Base-by-base conservation (phyloP, 208 protist species). In the Angomonas deanei region DNA sequence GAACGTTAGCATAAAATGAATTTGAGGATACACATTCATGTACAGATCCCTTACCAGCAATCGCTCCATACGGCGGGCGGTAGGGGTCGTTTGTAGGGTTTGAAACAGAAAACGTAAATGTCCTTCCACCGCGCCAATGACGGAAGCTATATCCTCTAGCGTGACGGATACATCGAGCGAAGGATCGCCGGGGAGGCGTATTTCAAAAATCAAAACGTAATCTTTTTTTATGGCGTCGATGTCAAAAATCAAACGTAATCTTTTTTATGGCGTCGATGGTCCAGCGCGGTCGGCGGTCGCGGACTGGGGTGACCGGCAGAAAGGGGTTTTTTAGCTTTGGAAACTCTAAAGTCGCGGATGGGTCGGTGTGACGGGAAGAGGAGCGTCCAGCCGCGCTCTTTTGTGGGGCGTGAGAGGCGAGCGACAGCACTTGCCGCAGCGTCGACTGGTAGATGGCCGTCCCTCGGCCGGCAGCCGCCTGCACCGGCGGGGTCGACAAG, bases 11-110 rank as follows among this genome's bases (percentile, higher is more conserved):
- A 81, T 82, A 55, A 83, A 66, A 48, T 83, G 75, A 17, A 89
- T 58, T 49, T 64, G 83, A 0, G 86, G 86, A 66, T 89, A 92
- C 50, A 88, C 74, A 55, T 92, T 75, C 58, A 78, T 73, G 66
- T 85, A 85, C 19, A 92, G 53, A 56, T 92, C 85, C 56, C 80
- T 83, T 31, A 92, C 58, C 19, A 84, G 38, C 61, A 79, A 78
- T 26, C 84, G 80, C 13, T 78, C 78, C 8, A 33, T 39, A 33
- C 74, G 52, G 2, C 73, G 72, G 11, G 61, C 66, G n/a, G 76
- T 80, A 2, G 84, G 84, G 42, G 72, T 81, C 30, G 76, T 31
- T 31, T 78, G 84, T 59, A 86, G 80, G 36, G 68, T 66, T 2
- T 66, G 59, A 13, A 59, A 61, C 30, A 91, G 61, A 46, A 70